These are phyloP conservation scores for Pseudoneurospora amorphoporcata DNA, from an alignment of 495 filamentous ascomycete genomes.

Conservation along the genomic window DNA sequence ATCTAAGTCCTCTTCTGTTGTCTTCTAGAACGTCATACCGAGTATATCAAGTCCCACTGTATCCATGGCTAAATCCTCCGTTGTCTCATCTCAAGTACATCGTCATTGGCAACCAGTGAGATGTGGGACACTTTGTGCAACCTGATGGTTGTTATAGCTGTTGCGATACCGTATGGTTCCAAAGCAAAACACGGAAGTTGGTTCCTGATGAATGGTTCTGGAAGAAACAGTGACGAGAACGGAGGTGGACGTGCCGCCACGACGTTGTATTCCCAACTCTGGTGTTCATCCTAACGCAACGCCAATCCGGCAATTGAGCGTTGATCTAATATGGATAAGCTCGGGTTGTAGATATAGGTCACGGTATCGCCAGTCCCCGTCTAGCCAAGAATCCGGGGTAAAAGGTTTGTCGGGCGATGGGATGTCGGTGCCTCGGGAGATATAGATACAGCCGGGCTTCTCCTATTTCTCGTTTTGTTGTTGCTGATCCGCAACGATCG, in stretches of 20 bases:
- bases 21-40: not conserved
- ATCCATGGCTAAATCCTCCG: not conserved
- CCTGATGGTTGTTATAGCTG: not conserved
- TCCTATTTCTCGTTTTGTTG: not conserved
- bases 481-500: not conserved
- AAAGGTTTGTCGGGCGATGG: not conserved
- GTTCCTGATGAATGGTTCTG: not conserved
- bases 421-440: not conserved
- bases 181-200: not conserved
- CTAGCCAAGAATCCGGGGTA: slow-evolving; percentile 6
- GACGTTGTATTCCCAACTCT: not conserved
- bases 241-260: not conserved
- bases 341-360: not conserved
- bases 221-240: not conserved
- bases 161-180: not conserved
- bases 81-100: not conserved
- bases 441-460: not conserved
- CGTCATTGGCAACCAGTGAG: not conserved
- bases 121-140: not conserved
- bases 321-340: not conserved
- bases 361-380: not conserved
- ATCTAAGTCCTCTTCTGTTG: not conserved
- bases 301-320: not conserved
- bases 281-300: not conserved
- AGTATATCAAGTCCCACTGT: not conserved